phyloP scores from a whole-genome alignment of 768 basidiomycete genomes.

The Exidia glandulosa region DNA sequence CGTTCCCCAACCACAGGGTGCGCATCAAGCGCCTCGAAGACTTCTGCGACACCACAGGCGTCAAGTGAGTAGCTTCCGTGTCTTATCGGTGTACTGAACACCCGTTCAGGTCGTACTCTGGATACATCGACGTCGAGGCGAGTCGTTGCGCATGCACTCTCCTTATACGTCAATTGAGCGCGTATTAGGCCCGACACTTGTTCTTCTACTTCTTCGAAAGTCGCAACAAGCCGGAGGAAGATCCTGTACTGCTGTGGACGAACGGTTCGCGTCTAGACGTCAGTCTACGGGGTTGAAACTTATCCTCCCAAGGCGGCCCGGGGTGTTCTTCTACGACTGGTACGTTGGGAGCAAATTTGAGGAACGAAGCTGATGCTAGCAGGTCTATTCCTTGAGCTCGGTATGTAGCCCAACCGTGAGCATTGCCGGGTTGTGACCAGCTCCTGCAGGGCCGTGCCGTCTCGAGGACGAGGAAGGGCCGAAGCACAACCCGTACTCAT shows the following conservation, averaged over 20 bases:
- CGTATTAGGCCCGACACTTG: slow-evolving; percentile 46
- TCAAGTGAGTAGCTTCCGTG: not conserved
- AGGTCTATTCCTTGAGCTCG: slow-evolving; percentile 15
- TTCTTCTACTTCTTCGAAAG: slow-evolving; percentile 75
- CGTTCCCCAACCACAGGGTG: not conserved
- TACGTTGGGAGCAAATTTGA: not conserved
- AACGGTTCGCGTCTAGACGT: slow-evolving; percentile 26
- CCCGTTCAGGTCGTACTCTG: slow-evolving; percentile 40
- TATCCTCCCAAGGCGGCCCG: not conserved
- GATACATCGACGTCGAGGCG: slow-evolving; percentile 57
- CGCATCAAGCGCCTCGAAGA: not conserved
- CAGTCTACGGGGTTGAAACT: not conserved
- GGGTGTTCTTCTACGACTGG: not conserved
- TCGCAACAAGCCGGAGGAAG: slow-evolving; percentile 41
- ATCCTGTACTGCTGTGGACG: slow-evolving; percentile 64
- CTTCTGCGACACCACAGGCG: not conserved
- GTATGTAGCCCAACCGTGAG: no score
- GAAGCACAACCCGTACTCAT: slow-evolving; percentile 28
- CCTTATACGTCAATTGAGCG: no score
- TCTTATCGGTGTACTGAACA: not conserved
- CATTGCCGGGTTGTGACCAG: no score
- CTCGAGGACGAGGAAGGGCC: slow-evolving; percentile 10
- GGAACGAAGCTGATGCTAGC: not conserved
- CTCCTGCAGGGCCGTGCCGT: slow-evolving; percentile 18
- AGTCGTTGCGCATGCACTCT: no score